Base-by-base conservation (phyloP, 2,329 filamentous ascomycete species). In the Penicillium polonicum region DNA sequence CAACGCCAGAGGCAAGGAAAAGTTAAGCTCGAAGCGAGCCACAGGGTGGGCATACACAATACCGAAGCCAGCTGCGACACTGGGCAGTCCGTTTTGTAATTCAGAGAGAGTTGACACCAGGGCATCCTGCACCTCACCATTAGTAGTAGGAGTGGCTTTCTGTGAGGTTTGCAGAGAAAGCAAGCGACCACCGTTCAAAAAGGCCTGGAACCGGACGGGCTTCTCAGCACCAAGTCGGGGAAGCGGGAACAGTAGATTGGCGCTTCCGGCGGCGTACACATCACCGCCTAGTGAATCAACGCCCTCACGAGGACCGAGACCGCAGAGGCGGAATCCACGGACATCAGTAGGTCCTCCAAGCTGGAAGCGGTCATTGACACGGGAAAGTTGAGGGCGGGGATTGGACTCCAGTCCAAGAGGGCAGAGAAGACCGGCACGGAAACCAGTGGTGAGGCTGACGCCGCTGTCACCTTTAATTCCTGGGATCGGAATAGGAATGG, bases 301-400 rank as follows among this genome's bases (percentile, higher is more conserved):
- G 1, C 92, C 90, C 69, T 97, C 93, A 62, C 89, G 88, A 4
- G 94, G 92, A 9, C 94, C 94, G 6, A 99, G 82, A 1, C 94
- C 94, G 21, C 88, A 90, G 23, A 96, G 84, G 58, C 91, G 88
- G 82, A 99, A 99, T 2, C 94, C 94, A 55, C 94, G 90, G 15
- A 99, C 90, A 70, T 96, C 93, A 3, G 92, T 96, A 4, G 94
- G 93, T 0, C 94, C 94, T 43, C 94, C 94, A 33, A 99, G 89
- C 69, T 92, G 87, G 79, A 99, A 99, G 44, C 94, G 91, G 74
- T 99, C 94, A 72, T 95, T 97, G 69, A 97, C 84, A 31, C 91
- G 86, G 64, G 90, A 95, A 5, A 88, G 85, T 25, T 83, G 80
- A 0, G 88, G 83, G 21, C 79, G 78, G 68, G 52, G 81, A 49